phyloP scores from a whole-genome alignment of 768 basidiomycete genomes.

The Leccinellum rugosiceps region DNA sequence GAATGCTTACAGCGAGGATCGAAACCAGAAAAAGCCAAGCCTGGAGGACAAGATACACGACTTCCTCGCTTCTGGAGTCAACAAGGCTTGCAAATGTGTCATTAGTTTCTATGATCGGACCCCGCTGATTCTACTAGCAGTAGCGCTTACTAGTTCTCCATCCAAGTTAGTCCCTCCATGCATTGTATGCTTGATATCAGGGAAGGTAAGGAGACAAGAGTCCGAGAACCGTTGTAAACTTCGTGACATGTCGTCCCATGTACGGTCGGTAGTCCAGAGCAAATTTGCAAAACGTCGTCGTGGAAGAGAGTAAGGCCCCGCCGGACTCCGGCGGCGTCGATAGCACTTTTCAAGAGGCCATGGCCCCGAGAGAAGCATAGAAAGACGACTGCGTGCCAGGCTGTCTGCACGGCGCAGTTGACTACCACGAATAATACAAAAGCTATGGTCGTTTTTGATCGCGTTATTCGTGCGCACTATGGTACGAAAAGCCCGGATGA shows the following conservation, averaged over 20 bases:
- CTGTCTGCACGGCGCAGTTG: slow-evolving; percentile 39
- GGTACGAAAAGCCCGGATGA: background rate
- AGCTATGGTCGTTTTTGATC: slow-evolving; percentile 45
- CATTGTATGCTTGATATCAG: slow-evolving; percentile 29
- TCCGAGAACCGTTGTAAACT: slow-evolving; percentile 12
- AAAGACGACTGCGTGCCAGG: slow-evolving; percentile 40
- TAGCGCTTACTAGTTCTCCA: slow-evolving; percentile 41
- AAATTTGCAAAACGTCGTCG: slow-evolving; percentile 28
- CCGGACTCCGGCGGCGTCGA: slow-evolving; percentile 28
- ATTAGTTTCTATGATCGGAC: background rate
- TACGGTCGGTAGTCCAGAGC: slow-evolving; percentile 38
- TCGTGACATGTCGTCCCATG: slow-evolving; percentile 19
- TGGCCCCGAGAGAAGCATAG: slow-evolving; percentile 36
- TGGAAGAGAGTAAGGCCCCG: slow-evolving; percentile 22
- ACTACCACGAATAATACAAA: slow-evolving; percentile 48
- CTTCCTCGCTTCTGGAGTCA: slow-evolving; percentile 42
- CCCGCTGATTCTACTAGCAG: background rate
- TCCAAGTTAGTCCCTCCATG: slow-evolving; percentile 43
- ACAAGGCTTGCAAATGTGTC: slow-evolving; percentile 16
- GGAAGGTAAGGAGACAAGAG: background rate
- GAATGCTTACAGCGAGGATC: slow-evolving; percentile 40
- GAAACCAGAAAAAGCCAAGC: slow-evolving; percentile 47
- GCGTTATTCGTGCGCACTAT: slow-evolving; percentile 47
- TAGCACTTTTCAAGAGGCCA: slow-evolving; percentile 30
- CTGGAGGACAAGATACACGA: slow-evolving; percentile 44